Percentiles rank a stretch among this genome's conserved stretches.
Conservation (phyloP, 2,329 filamentous ascomycete genomes). For the Fusarium sp. region DNA sequence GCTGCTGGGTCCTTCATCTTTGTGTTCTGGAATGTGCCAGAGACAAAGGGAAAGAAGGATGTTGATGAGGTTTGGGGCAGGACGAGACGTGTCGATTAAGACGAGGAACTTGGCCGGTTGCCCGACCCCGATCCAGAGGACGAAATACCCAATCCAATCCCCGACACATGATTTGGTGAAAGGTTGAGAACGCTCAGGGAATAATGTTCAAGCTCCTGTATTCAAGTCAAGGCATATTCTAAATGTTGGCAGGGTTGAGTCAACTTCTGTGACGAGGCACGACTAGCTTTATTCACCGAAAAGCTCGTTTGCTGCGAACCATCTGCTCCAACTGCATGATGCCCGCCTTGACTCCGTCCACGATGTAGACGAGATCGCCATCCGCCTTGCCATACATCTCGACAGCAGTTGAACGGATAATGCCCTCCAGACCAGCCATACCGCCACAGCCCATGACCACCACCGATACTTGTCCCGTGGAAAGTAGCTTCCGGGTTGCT, state of each 20-base stretch:
- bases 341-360: slow-evolving; percentile 82
- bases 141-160: neutral
- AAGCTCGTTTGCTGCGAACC: slow-evolving; percentile 55
- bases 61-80: slow-evolving; percentile 93
- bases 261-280: slow-evolving; percentile 7
- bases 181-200: neutral
- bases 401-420: slow-evolving; percentile 74
- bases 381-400: slow-evolving; percentile 69
- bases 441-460: slow-evolving; percentile 90
- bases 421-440: slow-evolving; percentile 85
- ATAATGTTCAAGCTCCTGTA: neutral
- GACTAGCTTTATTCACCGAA: slow-evolving; percentile 38
- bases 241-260: slow-evolving; percentile 10
- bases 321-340: slow-evolving; percentile 68
- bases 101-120: neutral
- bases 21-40: slow-evolving; percentile 78
- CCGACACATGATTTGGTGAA: neutral
- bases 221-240: slow-evolving; percentile 6
- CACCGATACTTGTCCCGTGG: slow-evolving; percentile 65
- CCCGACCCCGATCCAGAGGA: neutral
- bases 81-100: slow-evolving; percentile 61
- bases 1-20: slow-evolving; percentile 76
- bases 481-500: slow-evolving; percentile 73
- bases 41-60: slow-evolving; percentile 86
- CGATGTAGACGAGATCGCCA: slow-evolving; percentile 68